A percentile compares a stretch with the other conserved stretches of the same genome.
Evolutionary conservation across 345 rosid species (phyloP).

Genomic region (Camelina laxa): DNA sequence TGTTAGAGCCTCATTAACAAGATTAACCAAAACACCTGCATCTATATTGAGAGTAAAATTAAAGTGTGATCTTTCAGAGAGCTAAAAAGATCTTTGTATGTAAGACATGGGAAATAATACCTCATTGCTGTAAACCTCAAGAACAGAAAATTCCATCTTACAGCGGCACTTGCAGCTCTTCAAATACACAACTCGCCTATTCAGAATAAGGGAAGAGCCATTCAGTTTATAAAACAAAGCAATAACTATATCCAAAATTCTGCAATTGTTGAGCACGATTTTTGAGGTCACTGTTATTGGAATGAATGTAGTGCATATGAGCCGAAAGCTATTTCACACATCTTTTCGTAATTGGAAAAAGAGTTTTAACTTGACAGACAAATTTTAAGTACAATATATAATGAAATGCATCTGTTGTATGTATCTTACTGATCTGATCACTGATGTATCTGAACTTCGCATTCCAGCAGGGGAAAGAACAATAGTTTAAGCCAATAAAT

Average conservation of each 20-base stretch:
- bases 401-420: background rate
- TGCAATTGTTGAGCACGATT: conserved; percentile 63
- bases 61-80: background rate
- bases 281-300: conserved; percentile 70
- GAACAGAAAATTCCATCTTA: conserved; percentile 83
- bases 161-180: conserved; percentile 86
- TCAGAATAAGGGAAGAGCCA: conserved; percentile 38
- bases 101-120: conserved; percentile 33
- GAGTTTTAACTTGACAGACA: background rate
- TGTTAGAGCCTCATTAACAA: background rate
- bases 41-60: background rate
- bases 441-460: conserved; percentile 61
- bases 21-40: background rate
- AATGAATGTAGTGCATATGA: conserved; percentile 60
- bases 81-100: background rate
- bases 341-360: conserved; percentile 47
- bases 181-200: conserved; percentile 84
- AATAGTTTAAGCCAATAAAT: conserved; percentile 74
- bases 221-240: conserved; percentile 24
- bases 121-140: conserved; percentile 87
- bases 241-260: conserved; percentile 17
- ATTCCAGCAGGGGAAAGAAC: conserved; percentile 72
- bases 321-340: conserved; percentile 65
- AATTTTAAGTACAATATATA: conserved; percentile 4
- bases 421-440: conserved; percentile 73